Percentiles rank a stretch among this genome's conserved stretches.
phyloP scores from a whole-genome alignment of 2,329 filamentous ascomycete species.

The Lasiodiplodia sp. region DNA sequence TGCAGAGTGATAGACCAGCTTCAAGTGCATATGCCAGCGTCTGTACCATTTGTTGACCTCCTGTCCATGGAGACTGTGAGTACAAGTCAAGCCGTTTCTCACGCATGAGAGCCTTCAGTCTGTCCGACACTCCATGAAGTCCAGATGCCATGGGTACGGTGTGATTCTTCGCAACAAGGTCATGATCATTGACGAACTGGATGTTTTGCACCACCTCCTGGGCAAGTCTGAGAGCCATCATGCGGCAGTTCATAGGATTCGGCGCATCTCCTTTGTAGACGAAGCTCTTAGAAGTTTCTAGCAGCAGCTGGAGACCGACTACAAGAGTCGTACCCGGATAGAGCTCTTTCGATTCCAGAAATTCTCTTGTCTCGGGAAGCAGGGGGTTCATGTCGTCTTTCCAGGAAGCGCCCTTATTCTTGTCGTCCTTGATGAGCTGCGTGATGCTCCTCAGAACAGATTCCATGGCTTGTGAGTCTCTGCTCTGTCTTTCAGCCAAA shows the following conservation, averaged over 20 bases:
- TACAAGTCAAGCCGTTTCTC: constrained; percentile 20
- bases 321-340: constrained; percentile 1
- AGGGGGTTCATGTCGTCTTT: constrained; percentile 20
- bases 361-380: neutral
- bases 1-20: constrained; percentile 15
- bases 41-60: constrained; percentile 18
- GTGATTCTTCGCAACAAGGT: constrained; percentile 17
- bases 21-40: constrained; percentile 8
- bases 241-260: constrained; percentile 22
- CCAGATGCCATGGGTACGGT: neutral
- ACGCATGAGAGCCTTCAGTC: constrained; percentile 11
- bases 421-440: neutral
- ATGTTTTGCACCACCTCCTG: constrained; percentile 16
- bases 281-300: constrained; percentile 22
- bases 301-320: constrained; percentile 1
- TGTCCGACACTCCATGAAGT: neutral
- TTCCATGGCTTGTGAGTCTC: constrained; percentile 1
- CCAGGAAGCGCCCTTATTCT: neutral
- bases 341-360: neutral
- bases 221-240: constrained; percentile 18
- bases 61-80: constrained; percentile 27
- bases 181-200: constrained; percentile 11
- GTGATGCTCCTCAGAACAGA: constrained; percentile 11
- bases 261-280: neutral
- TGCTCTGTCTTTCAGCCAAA: neutral